These are phyloP conservation scores for Priceomyces castillae DNA, from an alignment of 805 yeast species.

Conservation along the genomic window DNA sequence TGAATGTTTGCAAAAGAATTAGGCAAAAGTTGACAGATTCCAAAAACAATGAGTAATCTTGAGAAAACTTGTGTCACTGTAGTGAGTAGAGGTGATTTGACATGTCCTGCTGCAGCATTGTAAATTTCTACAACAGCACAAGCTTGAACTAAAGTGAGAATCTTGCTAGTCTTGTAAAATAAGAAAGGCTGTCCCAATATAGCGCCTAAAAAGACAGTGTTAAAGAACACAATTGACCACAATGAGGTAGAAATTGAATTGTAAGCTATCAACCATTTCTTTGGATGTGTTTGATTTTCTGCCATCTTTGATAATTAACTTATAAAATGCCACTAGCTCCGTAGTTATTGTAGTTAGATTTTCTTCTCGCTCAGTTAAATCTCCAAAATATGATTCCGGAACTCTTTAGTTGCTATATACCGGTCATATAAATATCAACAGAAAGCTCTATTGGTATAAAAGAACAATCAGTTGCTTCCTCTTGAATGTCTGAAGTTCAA, in stretches of 20 bases:
- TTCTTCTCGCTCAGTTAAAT: no score
- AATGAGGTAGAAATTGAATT: slow-evolving; percentile 41
- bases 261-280: slow-evolving; percentile 40
- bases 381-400: no score
- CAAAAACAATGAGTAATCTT: slow-evolving; percentile 76
- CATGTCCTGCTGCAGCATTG: slow-evolving; percentile 76
- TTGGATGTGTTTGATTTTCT: slow-evolving; percentile 13
- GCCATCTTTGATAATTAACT: neutral
- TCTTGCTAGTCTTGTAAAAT: slow-evolving; percentile 54
- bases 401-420: no score
- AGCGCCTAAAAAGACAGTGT: slow-evolving; percentile 32
- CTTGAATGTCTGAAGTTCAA: no score
- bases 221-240: slow-evolving; percentile 41
- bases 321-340: no score
- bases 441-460: no score
- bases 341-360: no score
- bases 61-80: slow-evolving; percentile 87
- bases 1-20: slow-evolving; percentile 58
- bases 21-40: slow-evolving; percentile 76
- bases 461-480: no score
- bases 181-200: slow-evolving; percentile 62
- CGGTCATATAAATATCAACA: no score
- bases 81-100: slow-evolving; percentile 80
- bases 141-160: slow-evolving; percentile 69
- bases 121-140: slow-evolving; percentile 77